These are phyloP conservation scores for Lipomyces yamadae DNA, from an alignment of 805 yeast genomes.

Conservation along the genomic window DNA sequence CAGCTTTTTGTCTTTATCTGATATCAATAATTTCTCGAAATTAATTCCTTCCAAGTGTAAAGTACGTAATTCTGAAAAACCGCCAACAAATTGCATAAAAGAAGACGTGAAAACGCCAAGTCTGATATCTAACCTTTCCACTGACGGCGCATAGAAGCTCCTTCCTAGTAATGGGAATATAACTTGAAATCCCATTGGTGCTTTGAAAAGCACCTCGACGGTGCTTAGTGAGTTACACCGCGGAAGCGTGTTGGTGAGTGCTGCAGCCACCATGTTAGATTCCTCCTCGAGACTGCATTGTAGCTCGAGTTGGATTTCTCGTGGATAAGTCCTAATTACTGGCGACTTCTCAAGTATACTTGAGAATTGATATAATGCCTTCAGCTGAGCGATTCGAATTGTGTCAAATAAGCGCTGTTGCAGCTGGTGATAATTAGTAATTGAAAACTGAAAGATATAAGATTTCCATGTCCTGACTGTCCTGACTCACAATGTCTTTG, in stretches of 20 bases:
- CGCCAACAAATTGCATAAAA: conserved; percentile 26
- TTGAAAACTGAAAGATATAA: background rate
- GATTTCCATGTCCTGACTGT: background rate
- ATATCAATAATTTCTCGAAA: conserved; percentile 15
- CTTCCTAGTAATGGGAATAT: conserved; percentile 25
- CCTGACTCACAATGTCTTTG: conserved; percentile 23
- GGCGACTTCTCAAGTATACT: conserved; percentile 23
- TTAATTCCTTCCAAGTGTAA: conserved; percentile 20
- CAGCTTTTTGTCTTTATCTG: conserved; percentile 15
- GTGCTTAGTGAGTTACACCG: conserved; percentile 17
- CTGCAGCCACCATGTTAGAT: conserved; percentile 35
- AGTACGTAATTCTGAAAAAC: conserved; percentile 16
- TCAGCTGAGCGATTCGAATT: conserved; percentile 21
- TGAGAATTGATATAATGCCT: conserved; percentile 19
- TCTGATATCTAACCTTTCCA: conserved; percentile 18
- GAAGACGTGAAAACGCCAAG: conserved; percentile 26
- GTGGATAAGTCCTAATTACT: conserved; percentile 8
- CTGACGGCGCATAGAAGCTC: conserved; percentile 23
- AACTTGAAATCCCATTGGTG: conserved; percentile 36
- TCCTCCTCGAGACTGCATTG: conserved; percentile 36
- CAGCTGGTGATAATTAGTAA: conserved; percentile 14
- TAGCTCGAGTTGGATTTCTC: conserved; percentile 15
- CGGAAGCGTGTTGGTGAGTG: conserved; percentile 21
- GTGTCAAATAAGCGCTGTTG: conserved; percentile 30
- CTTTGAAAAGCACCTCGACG: conserved; percentile 19